Percentiles rank a stretch among this genome's conserved stretches.
These are phyloP conservation scores for button mushroom (Agaricus bisporus) DNA, from an alignment of 768 basidiomycete genomes.

Conservation along the genomic window DNA sequence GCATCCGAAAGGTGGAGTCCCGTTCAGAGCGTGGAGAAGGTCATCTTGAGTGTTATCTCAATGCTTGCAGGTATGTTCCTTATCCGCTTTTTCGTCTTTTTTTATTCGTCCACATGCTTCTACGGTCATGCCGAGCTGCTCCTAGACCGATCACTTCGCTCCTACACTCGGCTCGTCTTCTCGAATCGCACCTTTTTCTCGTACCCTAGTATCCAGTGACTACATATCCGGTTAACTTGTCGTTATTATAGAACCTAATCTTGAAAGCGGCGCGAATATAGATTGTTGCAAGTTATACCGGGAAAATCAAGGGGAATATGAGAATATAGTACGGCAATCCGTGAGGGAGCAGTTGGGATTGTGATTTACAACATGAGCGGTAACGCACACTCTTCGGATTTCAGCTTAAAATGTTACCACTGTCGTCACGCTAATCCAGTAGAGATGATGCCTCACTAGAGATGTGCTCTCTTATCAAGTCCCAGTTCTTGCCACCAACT, in stretches of 20 bases:
- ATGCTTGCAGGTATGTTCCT: conserved; percentile 84
- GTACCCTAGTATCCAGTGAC: neutral
- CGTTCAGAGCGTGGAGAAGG: conserved; percentile 98
- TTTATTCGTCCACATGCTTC: conserved; percentile 2
- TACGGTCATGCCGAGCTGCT: neutral
- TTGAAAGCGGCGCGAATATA: conserved; percentile 96
- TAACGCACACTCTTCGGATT: neutral
- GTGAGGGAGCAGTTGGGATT: conserved; percentile 84
- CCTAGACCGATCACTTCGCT: conserved; percentile 7
- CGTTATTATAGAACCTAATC: conserved; percentile 71
- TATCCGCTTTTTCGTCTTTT: conserved; percentile 1
- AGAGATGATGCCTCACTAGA: neutral
- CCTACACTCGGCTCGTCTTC: neutral
- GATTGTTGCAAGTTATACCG: conserved; percentile 96
- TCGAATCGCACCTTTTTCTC: neutral
- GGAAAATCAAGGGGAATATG: conserved; percentile 85
- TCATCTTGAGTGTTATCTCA: conserved; percentile 90
- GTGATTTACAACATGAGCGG: conserved; percentile 23
- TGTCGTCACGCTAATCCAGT: neutral
- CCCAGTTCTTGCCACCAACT: too few species aligned
- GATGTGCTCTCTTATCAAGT: too few species aligned
- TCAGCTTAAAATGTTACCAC: neutral
- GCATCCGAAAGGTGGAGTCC: conserved; percentile 97
- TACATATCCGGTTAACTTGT: neutral
- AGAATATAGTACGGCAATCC: conserved; percentile 74